phyloP scores from a whole-genome alignment of 192 early-diverging fungal genomes.

The Backusella morwellensis region DNA sequence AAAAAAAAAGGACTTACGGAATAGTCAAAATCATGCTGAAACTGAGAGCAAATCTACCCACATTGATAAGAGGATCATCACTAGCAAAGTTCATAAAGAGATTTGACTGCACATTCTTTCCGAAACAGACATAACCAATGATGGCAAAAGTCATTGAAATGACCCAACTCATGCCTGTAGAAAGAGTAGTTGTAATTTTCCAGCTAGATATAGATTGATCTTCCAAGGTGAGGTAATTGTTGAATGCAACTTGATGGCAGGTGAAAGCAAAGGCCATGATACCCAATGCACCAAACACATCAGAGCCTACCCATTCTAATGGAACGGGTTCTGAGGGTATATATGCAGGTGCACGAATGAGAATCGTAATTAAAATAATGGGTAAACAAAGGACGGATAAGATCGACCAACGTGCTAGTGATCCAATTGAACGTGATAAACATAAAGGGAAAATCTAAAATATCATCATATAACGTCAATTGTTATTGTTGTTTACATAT shows the following conservation, averaged over 20 bases:
- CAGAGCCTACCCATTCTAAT: conserved; percentile 50
- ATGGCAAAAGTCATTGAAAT: conserved; percentile 62
- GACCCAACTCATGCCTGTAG: conserved; percentile 44
- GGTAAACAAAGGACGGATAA: conserved; percentile 60
- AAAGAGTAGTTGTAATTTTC: conserved; percentile 47
- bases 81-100: conserved; percentile 64
- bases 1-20: conserved; percentile 28
- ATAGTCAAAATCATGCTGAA: conserved; percentile 63
- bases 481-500: neutral
- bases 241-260: conserved; percentile 62
- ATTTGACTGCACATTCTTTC: conserved; percentile 60
- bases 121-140: conserved; percentile 63
- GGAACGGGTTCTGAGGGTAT: conserved; percentile 43
- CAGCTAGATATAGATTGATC: conserved; percentile 48
- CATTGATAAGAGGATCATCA: conserved; percentile 57
- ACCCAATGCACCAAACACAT: conserved; percentile 59
- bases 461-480: neutral
- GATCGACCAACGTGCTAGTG: conserved; percentile 56
- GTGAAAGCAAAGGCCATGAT: conserved; percentile 73
- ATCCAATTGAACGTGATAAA: conserved; percentile 62
- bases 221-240: conserved; percentile 54
- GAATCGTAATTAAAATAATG: conserved; percentile 57
- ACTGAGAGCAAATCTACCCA: conserved; percentile 57
- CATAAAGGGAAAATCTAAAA: conserved; percentile 56
- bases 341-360: conserved; percentile 56